Percentiles rank a stretch among this genome's conserved stretches.
Evolutionary conservation across 23 red algal genomes (phyloP).

Genomic region (Porphyridium purpureum): DNA sequence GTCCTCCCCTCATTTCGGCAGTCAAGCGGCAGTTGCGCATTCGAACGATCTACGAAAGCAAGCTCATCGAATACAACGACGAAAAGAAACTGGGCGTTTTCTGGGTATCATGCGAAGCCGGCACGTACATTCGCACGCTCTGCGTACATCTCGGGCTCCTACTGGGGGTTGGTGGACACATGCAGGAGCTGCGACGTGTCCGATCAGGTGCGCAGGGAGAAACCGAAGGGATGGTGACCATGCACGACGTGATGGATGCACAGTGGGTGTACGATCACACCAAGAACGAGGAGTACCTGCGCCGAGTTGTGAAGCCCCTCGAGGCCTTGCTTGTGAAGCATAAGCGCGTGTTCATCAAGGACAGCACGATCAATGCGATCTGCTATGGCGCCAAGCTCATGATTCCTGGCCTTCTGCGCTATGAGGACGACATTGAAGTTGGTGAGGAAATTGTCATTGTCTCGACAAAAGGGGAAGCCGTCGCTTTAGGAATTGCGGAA

Average conservation of each 20-base stretch:
- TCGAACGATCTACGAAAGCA: conserved; percentile 76
- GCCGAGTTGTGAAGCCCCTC: conserved; percentile 72
- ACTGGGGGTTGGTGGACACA: conserved; percentile 71
- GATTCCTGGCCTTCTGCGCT: conserved; percentile 78
- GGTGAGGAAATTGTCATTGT: conserved; percentile 85
- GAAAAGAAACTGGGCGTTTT: conserved; percentile 49
- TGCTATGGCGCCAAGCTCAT: conserved; percentile 98
- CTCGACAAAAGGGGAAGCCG: conserved; percentile 93
- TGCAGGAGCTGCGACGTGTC: conserved; percentile 94
- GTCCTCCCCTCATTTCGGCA: conserved; percentile 89
- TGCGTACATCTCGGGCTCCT: conserved; percentile 80
- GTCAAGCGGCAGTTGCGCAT: conserved; percentile 95
- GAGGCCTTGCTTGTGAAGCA: conserved; percentile 60
- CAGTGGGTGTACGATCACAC: conserved; percentile 83
- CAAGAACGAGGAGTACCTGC: conserved; percentile 73
- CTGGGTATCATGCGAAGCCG: conserved; percentile 90
- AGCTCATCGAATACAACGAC: conserved; percentile 78
- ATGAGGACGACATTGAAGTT: conserved; percentile 79
- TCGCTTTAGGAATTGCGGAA: conserved; percentile 81
- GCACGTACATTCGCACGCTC: conserved; percentile 94
- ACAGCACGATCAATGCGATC: conserved; percentile 73
- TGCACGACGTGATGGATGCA: conserved; percentile 97
- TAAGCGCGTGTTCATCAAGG: conserved; percentile 84
- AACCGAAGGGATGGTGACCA: conserved; percentile 43
- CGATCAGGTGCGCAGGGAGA: conserved; percentile 70